Conservation (phyloP, 306 rosid species). For the Vicia sativa region DNA sequence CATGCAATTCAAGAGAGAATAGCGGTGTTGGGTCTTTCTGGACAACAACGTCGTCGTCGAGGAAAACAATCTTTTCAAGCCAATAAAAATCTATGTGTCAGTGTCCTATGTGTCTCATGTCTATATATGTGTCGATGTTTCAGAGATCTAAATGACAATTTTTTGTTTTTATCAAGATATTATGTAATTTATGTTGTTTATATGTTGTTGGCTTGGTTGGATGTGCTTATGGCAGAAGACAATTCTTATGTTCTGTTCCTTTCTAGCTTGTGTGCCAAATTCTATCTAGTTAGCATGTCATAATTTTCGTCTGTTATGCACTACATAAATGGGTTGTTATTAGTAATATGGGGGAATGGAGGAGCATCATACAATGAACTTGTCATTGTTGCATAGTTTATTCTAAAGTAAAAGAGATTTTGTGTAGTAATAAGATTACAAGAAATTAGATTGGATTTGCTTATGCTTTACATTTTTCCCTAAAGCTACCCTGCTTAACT, state of each 20-base stretch:
- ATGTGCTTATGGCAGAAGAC: too few relatives aligned
- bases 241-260: constrained; percentile 1
- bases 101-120: not conserved
- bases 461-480: not conserved
- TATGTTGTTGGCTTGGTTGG: too few relatives aligned
- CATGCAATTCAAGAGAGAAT: constrained; percentile 64
- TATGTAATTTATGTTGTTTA: not conserved
- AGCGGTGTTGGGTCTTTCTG: constrained; percentile 68
- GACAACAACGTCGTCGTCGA: constrained; percentile 89
- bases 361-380: not conserved
- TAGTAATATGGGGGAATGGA: not conserved
- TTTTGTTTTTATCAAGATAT: constrained; percentile 18
- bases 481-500: not conserved
- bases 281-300: not conserved
- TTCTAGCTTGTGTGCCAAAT: constrained; percentile 1
- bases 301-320: not conserved
- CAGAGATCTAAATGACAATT: not conserved
- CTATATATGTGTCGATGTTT: not conserved
- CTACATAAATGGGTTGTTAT: not conserved
- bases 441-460: not conserved
- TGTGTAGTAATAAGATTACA: not conserved
- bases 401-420: not conserved
- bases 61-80: too few relatives aligned
- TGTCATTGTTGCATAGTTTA: not conserved
- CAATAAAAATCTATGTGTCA: too few relatives aligned